Evolutionary conservation across 2,329 filamentous ascomycete genomes (phyloP).

Genomic region (Aspergillus floridensis): DNA sequence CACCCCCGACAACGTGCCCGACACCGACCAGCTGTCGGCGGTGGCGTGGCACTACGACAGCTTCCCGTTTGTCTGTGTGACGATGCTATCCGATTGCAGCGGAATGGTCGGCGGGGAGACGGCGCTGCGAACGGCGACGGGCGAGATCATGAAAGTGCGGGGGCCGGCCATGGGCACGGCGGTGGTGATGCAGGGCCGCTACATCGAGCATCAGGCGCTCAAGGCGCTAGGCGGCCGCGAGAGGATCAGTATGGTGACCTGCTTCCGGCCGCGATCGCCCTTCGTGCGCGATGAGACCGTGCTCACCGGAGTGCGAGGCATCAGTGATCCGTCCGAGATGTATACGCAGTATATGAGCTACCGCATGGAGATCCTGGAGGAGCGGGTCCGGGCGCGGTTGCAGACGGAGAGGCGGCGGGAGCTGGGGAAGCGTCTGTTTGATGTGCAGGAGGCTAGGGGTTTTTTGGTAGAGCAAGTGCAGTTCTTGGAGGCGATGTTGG

Average conservation of each 20-base stretch:
- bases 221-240: constrained; percentile 56
- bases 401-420: constrained; percentile 9
- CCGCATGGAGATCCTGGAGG: constrained; percentile 58
- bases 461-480: no score
- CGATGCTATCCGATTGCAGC: constrained; percentile 62
- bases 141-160: constrained; percentile 27
- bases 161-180: constrained; percentile 52
- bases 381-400: constrained; percentile 35
- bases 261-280: constrained; percentile 56
- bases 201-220: constrained; percentile 62
- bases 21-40: constrained; percentile 27
- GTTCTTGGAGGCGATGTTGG: no score
- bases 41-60: constrained; percentile 63
- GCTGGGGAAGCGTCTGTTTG: no score
- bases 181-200: constrained; percentile 62
- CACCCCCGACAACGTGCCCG: constrained; percentile 27
- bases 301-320: constrained; percentile 54
- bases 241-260: constrained; percentile 62
- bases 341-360: constrained; percentile 60
- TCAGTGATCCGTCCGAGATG: constrained; percentile 54
- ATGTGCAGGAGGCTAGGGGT: no score
- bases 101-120: constrained; percentile 65
- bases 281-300: constrained; percentile 55
- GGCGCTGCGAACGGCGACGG: constrained; percentile 43
- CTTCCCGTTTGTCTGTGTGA: constrained; percentile 59